Evolutionary conservation across 805 yeast species (phyloP), one percentile per base, ranked within the genome.

Genomic region (Candida vaughaniae): DNA sequence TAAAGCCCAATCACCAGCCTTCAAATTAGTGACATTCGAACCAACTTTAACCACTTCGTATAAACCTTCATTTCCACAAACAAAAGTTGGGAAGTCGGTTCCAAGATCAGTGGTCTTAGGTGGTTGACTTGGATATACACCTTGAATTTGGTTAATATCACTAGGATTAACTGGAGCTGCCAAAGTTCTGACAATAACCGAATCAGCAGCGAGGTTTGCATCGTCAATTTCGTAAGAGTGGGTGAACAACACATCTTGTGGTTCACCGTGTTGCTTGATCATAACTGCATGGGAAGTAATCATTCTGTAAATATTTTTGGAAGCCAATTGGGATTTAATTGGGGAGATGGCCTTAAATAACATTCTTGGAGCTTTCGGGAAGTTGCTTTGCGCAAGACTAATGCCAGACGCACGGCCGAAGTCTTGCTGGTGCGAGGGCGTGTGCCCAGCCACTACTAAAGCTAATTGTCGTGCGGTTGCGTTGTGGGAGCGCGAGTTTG

Each of bases 21-120:
- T 49, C 35, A 85, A 66, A 5, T 55, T 50, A 3, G 47, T 42
- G 7, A 78, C 85, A 11, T 60, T 51, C 7, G 70, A 47, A 15
- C 95, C 96, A 7, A 77, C 75, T 36, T 80, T 78, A n/a, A 85
- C 55, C n/a, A 91, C 82, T 55, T 87, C 84, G 55, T 86, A 90
- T 8, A 87, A 74, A 16, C 96, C 98, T 62, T 91, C 99, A 57
- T 93, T 93, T 37, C 99, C 99, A 25, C 90, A 88, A 31, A 88
- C 82, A 4, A 95, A 95, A 6, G 78, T 64, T 3, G 95, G 90
- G 5, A 42, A 45, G 4, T 56, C 59, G 1, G 86, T 76, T 6
- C 80, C 79, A 40, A 75, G 78, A 32, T 61, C 78, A 35, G 58
- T 66, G 17, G 74, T 68, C 39, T 80, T 70, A 28, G 69, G 77